Conservation (phyloP, 2,329 filamentous ascomycete species). For the Madurella fahalii region DNA sequence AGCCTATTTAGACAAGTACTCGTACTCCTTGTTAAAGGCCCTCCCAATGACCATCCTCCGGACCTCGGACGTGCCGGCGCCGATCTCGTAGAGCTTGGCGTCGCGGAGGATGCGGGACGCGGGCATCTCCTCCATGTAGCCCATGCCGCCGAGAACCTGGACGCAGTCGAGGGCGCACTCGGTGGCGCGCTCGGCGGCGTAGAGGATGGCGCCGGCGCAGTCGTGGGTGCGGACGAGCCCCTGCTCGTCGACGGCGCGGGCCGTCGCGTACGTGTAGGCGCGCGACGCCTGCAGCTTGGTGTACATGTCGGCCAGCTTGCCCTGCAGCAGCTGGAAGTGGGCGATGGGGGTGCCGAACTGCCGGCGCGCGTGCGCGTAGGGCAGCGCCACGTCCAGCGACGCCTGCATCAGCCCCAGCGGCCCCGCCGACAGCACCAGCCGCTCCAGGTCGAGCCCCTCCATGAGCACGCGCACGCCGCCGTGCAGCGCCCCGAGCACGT, state of each 20-base stretch:
- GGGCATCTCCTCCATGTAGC: conserved; percentile 92
- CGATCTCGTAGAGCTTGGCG: conserved; percentile 87
- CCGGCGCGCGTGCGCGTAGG: conserved; percentile 82
- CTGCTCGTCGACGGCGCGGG: conserved; percentile 72
- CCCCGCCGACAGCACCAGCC: conserved; percentile 85
- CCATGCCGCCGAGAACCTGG: conserved; percentile 90
- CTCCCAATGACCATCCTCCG: conserved; percentile 90
- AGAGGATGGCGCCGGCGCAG: conserved; percentile 90
- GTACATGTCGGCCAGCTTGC: conserved; percentile 94
- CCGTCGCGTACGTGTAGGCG: conserved; percentile 86
- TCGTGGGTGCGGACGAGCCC: conserved; percentile 77
- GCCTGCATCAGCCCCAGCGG: conserved; percentile 95
- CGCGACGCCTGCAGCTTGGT: conserved; percentile 80
- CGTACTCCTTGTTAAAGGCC: conserved; percentile 84
- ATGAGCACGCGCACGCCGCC: conserved; percentile 86
- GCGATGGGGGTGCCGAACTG: conserved; percentile 87
- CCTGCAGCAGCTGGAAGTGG: conserved; percentile 89
- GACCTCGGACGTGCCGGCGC: conserved; percentile 92
- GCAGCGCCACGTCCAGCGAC: conserved; percentile 76
- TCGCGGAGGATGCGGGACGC: conserved; percentile 78
- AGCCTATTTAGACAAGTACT: conserved; percentile 26
- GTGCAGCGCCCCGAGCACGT: conserved; percentile 76
- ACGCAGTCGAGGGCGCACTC: conserved; percentile 84
- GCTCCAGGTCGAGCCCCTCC: conserved; percentile 92
- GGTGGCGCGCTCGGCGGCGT: conserved; percentile 85